Evolutionary conservation across 768 basidiomycete species (phyloP).

Genomic region (Suillus variegatus): DNA sequence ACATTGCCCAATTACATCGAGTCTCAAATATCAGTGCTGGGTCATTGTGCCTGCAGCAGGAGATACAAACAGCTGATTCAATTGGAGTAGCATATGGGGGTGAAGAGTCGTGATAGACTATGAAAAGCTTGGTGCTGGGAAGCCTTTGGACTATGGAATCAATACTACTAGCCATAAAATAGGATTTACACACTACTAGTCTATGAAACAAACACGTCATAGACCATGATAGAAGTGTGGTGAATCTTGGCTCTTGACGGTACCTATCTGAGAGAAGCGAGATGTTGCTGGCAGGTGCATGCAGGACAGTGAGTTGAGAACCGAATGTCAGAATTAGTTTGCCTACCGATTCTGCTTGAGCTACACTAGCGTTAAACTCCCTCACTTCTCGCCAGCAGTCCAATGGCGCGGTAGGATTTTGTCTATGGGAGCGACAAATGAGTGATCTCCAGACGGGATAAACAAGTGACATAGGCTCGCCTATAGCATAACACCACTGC

Average conservation of each 20-base stretch:
- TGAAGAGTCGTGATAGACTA: constrained; percentile 17
- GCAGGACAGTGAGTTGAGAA: not conserved
- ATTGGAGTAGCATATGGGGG: constrained; percentile 30
- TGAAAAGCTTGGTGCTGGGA: not conserved
- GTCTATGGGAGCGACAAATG: constrained; percentile 21
- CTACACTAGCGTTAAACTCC: constrained; percentile 69
- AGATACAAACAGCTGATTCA: constrained; percentile 13
- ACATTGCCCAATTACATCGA: constrained; percentile 19
- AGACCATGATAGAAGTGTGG: not conserved
- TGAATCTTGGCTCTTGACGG: not conserved
- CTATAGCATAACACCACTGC: constrained; percentile 75
- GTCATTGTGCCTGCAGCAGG: constrained; percentile 20
- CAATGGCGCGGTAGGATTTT: constrained; percentile 53
- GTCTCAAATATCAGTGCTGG: constrained; percentile 31
- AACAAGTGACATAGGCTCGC: constrained; percentile 39
- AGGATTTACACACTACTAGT: not conserved
- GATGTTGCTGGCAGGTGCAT: constrained; percentile 50
- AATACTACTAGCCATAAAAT: not conserved
- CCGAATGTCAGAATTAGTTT: not conserved
- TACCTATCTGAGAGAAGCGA: constrained; percentile 53
- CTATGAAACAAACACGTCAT: not conserved
- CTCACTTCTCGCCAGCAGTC: constrained; percentile 77
- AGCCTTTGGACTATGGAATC: not conserved
- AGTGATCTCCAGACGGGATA: constrained; percentile 1
- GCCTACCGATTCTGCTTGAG: constrained; percentile 66